Evolutionary conservation across 1,284 basidiomycete genomes (phyloP).

Genomic region (Rhodotorula sp.): DNA sequence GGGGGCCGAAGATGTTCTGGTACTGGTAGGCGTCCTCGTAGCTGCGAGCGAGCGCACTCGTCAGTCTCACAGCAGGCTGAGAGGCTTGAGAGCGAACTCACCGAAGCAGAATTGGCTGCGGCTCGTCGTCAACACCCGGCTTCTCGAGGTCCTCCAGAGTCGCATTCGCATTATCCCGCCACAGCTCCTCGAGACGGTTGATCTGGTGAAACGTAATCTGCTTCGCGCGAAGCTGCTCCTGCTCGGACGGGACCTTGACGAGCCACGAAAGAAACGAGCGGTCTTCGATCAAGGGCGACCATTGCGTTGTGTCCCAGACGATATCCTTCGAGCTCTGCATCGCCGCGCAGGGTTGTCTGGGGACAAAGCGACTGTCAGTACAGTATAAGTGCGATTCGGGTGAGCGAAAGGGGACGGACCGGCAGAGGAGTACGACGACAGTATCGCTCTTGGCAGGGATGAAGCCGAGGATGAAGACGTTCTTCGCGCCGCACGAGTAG

Average conservation of each 20-base stretch:
- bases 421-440: conserved; percentile 95
- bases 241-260: conserved; percentile 93
- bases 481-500: conserved; percentile 99
- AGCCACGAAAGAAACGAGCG: conserved; percentile 98
- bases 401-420: conserved; percentile 56
- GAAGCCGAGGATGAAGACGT: conserved; percentile 98
- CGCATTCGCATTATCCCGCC: conserved; percentile 93
- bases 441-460: conserved; percentile 99
- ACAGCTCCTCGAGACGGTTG: conserved; percentile 93
- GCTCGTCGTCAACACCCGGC: conserved; percentile 93
- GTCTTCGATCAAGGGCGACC: conserved; percentile 98
- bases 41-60: conserved; percentile 39
- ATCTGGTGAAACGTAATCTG: conserved; percentile 97
- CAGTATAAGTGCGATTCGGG: background rate
- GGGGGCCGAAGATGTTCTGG: conserved; percentile 96
- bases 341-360: conserved; percentile 92
- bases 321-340: conserved; percentile 86
- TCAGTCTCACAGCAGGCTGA: background rate
- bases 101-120: conserved; percentile 80
- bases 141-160: conserved; percentile 96
- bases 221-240: conserved; percentile 88
- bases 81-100: conserved; percentile 37
- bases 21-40: conserved; percentile 99
- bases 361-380: conserved; percentile 1
- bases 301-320: conserved; percentile 95